Evolutionary conservation across 23 red algal genomes (phyloP), one percentile per base, ranked within the genome.

Genomic region (Gracilariopsis chorda): DNA sequence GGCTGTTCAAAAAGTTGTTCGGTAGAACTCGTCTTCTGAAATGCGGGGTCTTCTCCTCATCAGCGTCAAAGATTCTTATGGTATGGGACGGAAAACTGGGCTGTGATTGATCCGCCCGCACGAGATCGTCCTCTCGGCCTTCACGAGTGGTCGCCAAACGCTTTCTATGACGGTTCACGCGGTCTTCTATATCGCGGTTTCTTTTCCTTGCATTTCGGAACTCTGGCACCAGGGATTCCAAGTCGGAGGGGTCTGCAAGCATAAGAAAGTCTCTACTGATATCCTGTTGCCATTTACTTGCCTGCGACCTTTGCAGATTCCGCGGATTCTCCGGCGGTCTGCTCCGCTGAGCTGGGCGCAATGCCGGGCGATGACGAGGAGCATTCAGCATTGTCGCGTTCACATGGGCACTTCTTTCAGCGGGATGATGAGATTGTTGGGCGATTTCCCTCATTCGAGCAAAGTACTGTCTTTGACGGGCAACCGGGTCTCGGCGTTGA

Each of bases 1-100:
- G 13, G 40, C 67, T 73, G 40, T 73, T 73, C 36, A 73, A 73
- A 42, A 73, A 73, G 1, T 17, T 27, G 47, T 35, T 17, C 67
- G 67, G 67, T 3, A 73, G 67, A 36, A 42, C 47, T 73, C 67
- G 67, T 35, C 67, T 17, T 3, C 67, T 36, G 47, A 47, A 73
- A 24, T 45, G 67, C 4, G 67, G 67, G 17, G 67, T 73, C 17
- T 73, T 73, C 67, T 73, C 67, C 20, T 46, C 67, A 36, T 73
- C 67, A 12, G 40, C 67, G 47, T 73, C 67, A 23, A 73, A 73
- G 47, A 73, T 46, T 73, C 67, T 73, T 28, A 73, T 73, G 67
- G 42, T 42, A 2, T 46, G 28, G 0, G 67, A 46, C 67, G 67
- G 67, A 36, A 27, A 73, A 42, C 67, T 73, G 36, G 37, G 28